Conservation (phyloP, 345 rosid genomes). For the Microthlaspi erraticum region DNA sequence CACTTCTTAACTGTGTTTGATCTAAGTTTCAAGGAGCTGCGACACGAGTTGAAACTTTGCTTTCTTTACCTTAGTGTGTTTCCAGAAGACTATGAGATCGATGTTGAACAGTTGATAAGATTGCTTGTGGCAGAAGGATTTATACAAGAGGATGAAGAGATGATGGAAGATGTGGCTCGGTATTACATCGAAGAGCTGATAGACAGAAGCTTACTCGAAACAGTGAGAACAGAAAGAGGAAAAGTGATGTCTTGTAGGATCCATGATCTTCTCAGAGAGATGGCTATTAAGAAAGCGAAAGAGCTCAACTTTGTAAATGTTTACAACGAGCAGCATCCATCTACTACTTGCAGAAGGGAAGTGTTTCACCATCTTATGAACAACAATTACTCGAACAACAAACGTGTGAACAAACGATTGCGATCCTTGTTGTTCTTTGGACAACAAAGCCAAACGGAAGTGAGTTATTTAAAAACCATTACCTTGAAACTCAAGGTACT, state of each 20-base stretch:
- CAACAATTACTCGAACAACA: neutral
- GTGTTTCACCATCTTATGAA: neutral
- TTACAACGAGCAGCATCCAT: neutral
- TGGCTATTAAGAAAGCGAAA: constrained; percentile 22
- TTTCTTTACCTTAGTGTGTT: constrained; percentile 31
- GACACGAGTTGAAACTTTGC: constrained; percentile 1
- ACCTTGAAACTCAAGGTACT: constrained; percentile 21
- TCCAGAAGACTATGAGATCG: constrained; percentile 33
- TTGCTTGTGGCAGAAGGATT: constrained; percentile 31
- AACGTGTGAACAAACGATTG: constrained; percentile 15
- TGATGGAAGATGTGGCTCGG: constrained; percentile 32
- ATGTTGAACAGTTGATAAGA: neutral
- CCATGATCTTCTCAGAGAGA: constrained; percentile 34
- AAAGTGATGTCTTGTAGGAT: constrained; percentile 10
- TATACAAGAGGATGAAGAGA: constrained; percentile 10
- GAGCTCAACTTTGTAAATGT: constrained; percentile 11
- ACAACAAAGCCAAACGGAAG: neutral
- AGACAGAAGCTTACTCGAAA: constrained; percentile 27
- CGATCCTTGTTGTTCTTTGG: constrained; percentile 21
- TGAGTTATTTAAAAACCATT: neutral
- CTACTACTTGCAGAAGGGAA: constrained; percentile 23
- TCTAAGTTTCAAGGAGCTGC: constrained; percentile 21
- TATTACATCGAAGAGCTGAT: constrained; percentile 12
- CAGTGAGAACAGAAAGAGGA: neutral
- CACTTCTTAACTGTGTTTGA: neutral